Conservation (phyloP, 768 basidiomycete genomes). For the Stropharia rugosoannulata region DNA sequence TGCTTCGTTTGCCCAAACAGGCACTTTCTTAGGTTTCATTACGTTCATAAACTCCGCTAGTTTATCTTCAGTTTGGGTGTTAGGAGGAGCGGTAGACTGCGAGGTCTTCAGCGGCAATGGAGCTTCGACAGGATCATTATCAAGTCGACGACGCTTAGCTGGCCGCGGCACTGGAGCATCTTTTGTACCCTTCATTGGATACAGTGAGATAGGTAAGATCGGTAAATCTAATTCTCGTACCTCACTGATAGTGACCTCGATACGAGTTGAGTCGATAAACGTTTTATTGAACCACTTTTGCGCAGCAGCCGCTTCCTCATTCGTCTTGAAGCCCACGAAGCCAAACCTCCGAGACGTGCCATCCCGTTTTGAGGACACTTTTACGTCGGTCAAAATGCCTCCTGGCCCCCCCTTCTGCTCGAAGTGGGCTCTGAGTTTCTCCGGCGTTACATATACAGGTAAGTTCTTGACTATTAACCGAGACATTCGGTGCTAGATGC, state of each 20-base stretch:
- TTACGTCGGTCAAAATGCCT: constrained; percentile 82
- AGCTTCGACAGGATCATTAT: constrained; percentile 23
- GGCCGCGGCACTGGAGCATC: constrained; percentile 68
- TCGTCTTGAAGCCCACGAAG: constrained; percentile 87
- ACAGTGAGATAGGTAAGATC: constrained; percentile 2
- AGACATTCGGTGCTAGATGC: constrained; percentile 53
- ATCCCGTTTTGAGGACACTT: constrained; percentile 72
- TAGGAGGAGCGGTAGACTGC: constrained; percentile 1
- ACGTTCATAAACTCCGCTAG: constrained; percentile 71
- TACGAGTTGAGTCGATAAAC: constrained; percentile 77
- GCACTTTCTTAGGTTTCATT: constrained; percentile 69
- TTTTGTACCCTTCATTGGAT: constrained; percentile 54
- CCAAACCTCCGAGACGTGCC: constrained; percentile 87
- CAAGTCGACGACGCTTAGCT: constrained; percentile 64
- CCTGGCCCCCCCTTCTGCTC: constrained; percentile 56
- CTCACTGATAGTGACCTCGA: constrained; percentile 75
- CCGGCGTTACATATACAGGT: constrained; percentile 65
- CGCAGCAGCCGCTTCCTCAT: constrained; percentile 71
- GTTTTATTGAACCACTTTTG: constrained; percentile 84
- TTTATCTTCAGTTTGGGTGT: constrained; percentile 35
- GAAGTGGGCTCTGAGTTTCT: constrained; percentile 67
- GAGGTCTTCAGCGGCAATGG: constrained; percentile 9
- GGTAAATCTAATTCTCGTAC: constrained; percentile 42
- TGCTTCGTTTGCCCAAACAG: constrained; percentile 63
- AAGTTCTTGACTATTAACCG: constrained; percentile 84